A percentile compares a stretch with the other conserved stretches of the same genome.
Conservation (phyloP, 371 early-diverging fungal species). For the Mortierella sp. region DNA sequence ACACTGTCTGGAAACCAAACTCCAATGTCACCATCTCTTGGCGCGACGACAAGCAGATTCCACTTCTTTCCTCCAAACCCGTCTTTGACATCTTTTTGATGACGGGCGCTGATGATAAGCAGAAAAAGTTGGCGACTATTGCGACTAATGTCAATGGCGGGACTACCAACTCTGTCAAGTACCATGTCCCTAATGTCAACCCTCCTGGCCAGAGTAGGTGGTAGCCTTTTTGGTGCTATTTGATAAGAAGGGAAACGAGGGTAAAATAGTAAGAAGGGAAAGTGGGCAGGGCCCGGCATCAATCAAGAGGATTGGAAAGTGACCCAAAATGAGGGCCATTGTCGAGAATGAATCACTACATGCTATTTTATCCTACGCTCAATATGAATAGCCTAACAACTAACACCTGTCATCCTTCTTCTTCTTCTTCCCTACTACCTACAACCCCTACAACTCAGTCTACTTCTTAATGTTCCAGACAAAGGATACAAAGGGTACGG, state of each 20-base stretch:
- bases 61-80: slow-evolving; percentile 22
- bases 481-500: slow-evolving; percentile 19
- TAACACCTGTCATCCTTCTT: background rate
- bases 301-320: no score
- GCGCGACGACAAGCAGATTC: slow-evolving; percentile 31
- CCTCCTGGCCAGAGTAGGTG: slow-evolving; percentile 53
- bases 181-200: slow-evolving; percentile 37
- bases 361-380: background rate
- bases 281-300: background rate
- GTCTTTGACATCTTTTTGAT: slow-evolving; percentile 54
- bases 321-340: no score
- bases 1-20: slow-evolving; percentile 45
- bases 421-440: background rate
- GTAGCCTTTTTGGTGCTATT: background rate
- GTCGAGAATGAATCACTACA: background rate
- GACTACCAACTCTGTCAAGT: slow-evolving; percentile 21
- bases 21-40: slow-evolving; percentile 45
- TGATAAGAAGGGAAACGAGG: no score
- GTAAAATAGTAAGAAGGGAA: background rate
- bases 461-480: slow-evolving; percentile 57
- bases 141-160: slow-evolving; percentile 42
- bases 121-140: slow-evolving; percentile 40
- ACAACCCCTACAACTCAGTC: slow-evolving; percentile 13
- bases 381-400: background rate
- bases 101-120: slow-evolving; percentile 49